Percentiles rank a stretch among this genome's conserved stretches.
phyloP scores from a whole-genome alignment of 768 basidiomycete species.

The Tylopilus cervinicoccineus region DNA sequence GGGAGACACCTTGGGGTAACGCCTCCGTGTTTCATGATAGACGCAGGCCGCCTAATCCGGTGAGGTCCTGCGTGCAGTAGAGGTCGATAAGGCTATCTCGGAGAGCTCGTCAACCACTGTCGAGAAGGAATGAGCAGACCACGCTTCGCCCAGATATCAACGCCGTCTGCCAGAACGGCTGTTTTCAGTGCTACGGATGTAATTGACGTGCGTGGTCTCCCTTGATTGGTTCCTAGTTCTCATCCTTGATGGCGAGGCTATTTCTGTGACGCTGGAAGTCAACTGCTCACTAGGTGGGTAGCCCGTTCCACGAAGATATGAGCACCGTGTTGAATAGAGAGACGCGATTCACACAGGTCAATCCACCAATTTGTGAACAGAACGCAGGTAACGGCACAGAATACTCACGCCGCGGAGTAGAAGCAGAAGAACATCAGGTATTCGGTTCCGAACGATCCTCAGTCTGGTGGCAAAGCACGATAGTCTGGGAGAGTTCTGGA shows the following conservation, averaged over 20 bases:
- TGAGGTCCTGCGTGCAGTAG: constrained; percentile 38
- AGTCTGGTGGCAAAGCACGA: constrained; percentile 64
- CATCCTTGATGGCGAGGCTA: constrained; percentile 52
- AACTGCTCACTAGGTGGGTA: no score
- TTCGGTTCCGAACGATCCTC: constrained; percentile 32
- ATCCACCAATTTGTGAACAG: no score
- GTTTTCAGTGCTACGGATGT: constrained; percentile 58
- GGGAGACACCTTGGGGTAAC: constrained; percentile 61
- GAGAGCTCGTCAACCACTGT: constrained; percentile 30
- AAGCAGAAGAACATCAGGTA: neutral
- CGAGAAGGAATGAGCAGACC: constrained; percentile 44
- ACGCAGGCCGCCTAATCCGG: constrained; percentile 74
- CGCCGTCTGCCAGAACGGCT: constrained; percentile 60
- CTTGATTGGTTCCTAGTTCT: constrained; percentile 49
- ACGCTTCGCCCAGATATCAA: constrained; percentile 45
- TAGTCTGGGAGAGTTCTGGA: constrained; percentile 39
- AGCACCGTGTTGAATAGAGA: neutral
- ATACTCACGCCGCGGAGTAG: no score
- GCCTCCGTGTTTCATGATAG: constrained; percentile 63
- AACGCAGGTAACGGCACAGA: no score
- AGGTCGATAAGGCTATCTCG: neutral
- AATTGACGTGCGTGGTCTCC: constrained; percentile 64
- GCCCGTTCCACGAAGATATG: constrained; percentile 28
- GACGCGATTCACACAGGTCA: no score
- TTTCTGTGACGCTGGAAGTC: constrained; percentile 42